Percentiles rank a stretch among this genome's conserved stretches.
These are phyloP conservation scores for Maudiozyma turicensis DNA, from an alignment of 805 yeast genomes.

Conservation along the genomic window DNA sequence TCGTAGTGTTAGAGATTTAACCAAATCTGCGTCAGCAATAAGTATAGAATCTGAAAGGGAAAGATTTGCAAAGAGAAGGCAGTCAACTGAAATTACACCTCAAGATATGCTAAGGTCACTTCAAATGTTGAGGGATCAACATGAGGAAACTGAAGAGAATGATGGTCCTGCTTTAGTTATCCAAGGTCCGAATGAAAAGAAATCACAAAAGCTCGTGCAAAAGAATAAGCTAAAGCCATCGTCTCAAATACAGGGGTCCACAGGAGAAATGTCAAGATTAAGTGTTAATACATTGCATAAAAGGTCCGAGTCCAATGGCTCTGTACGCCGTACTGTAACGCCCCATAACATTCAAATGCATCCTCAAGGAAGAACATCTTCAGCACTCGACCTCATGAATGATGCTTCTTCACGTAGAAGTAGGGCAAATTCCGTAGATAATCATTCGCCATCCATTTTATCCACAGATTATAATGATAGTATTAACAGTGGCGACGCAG, in stretches of 20 bases:
- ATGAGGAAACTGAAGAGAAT: slow-evolving; percentile 38
- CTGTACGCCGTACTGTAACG: neutral
- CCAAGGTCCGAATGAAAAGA: slow-evolving; percentile 44
- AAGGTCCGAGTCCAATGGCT: neutral
- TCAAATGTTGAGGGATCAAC: slow-evolving; percentile 59
- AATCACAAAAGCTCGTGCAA: neutral
- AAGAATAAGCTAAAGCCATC: slow-evolving; percentile 4
- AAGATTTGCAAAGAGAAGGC: slow-evolving; percentile 27
- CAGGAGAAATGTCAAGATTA: neutral
- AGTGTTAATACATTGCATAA: neutral
- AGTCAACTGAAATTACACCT: slow-evolving; percentile 52
- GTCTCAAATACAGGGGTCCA: neutral
- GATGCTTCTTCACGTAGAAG: neutral
- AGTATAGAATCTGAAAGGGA: slow-evolving; percentile 15
- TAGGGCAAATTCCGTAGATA: neutral
- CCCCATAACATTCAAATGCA: neutral
- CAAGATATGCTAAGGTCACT: slow-evolving; percentile 79
- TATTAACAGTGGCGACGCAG: slow-evolving; percentile 4
- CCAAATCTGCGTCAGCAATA: neutral
- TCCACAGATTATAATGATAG: neutral
- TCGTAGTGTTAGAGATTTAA: neutral
- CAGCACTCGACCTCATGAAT: neutral
- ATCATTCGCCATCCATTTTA: neutral
- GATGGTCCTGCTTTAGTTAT: slow-evolving; percentile 75
- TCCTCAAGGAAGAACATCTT: neutral